Percentiles rank a stretch among this genome's conserved stretches.
Conservation (phyloP, 2,329 filamentous ascomycete species). For the Diaporthe helianthi region DNA sequence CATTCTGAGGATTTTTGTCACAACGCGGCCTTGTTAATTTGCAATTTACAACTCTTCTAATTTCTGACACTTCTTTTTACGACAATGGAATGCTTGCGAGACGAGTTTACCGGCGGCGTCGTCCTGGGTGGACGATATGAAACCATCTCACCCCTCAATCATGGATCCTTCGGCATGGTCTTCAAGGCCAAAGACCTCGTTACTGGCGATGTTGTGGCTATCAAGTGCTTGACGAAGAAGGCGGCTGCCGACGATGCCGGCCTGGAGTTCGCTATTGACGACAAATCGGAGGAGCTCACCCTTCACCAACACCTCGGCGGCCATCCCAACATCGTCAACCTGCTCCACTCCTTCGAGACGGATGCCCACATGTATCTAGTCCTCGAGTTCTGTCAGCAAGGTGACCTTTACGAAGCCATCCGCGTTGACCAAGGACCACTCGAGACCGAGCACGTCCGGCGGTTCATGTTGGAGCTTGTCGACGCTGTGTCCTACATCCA, state of each 20-base stretch:
- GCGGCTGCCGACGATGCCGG: slow-evolving; percentile 66
- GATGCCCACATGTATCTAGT: slow-evolving; percentile 89
- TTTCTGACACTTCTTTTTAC: slow-evolving; percentile 34
- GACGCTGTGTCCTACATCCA: slow-evolving; percentile 92
- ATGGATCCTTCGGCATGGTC: slow-evolving; percentile 99
- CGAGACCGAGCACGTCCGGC: slow-evolving; percentile 94
- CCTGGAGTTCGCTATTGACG: slow-evolving; percentile 76
- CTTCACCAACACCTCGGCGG: slow-evolving; percentile 80
- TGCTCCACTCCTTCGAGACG: slow-evolving; percentile 91
- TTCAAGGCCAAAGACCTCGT: slow-evolving; percentile 85
- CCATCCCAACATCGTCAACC: slow-evolving; percentile 93
- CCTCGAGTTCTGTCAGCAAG: slow-evolving; percentile 92
- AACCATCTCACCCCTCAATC: slow-evolving; percentile 93
- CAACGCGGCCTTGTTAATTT: slow-evolving; percentile 39
- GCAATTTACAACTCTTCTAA: slow-evolving; percentile 37
- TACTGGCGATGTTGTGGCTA: slow-evolving; percentile 83
- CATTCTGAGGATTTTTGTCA: slow-evolving; percentile 38
- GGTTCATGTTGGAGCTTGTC: slow-evolving; percentile 95
- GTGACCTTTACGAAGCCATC: slow-evolving; percentile 97
- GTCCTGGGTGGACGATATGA: slow-evolving; percentile 88
- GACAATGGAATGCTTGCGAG: slow-evolving; percentile 83
- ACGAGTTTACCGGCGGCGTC: slow-evolving; percentile 79
- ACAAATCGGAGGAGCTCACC: slow-evolving; percentile 79
- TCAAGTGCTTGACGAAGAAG: slow-evolving; percentile 95
- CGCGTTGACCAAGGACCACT: slow-evolving; percentile 85